phyloP scores from a whole-genome alignment of 495 filamentous ascomycete genomes.

The Penicillium ucsense region DNA sequence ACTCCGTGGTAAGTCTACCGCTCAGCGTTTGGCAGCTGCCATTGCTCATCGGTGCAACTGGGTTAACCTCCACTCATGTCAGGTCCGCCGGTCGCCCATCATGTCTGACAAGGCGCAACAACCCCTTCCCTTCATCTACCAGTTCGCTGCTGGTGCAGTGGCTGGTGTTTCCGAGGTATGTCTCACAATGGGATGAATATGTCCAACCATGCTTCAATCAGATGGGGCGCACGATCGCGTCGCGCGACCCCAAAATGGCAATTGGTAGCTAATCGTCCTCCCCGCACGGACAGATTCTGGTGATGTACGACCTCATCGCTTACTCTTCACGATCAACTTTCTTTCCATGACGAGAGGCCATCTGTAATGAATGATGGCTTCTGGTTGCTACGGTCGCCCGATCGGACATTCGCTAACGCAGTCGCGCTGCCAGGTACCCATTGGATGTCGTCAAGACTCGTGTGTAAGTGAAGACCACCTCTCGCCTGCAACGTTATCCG shows the following conservation, averaged over 20 bases:
- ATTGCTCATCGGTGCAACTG: neutral
- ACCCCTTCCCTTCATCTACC: constrained; percentile 75
- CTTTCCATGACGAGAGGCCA: no score
- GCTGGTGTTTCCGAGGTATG: constrained; percentile 88
- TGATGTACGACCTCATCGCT: constrained; percentile 54
- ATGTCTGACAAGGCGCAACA: constrained; percentile 51
- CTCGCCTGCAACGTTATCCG: constrained; percentile 9
- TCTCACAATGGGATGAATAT: neutral
- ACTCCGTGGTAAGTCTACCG: neutral
- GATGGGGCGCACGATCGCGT: neutral
- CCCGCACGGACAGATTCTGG: constrained; percentile 56
- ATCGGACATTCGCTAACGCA: constrained; percentile 4
- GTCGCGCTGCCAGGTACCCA: constrained; percentile 66
- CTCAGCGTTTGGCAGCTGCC: neutral
- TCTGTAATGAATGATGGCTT: no score
- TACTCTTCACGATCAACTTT: neutral
- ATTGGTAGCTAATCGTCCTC: constrained; percentile 17
- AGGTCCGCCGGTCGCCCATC: constrained; percentile 19
- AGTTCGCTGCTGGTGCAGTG: constrained; percentile 80
- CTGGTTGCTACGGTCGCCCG: no score
- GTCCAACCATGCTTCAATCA: neutral
- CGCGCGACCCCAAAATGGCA: neutral
- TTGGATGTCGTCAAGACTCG: constrained; percentile 97
- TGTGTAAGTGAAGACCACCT: constrained; percentile 52
- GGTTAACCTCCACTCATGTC: neutral